These are phyloP conservation scores for Syzygium malaccense DNA, from an alignment of 441 rosid species.

Conservation along the genomic window DNA sequence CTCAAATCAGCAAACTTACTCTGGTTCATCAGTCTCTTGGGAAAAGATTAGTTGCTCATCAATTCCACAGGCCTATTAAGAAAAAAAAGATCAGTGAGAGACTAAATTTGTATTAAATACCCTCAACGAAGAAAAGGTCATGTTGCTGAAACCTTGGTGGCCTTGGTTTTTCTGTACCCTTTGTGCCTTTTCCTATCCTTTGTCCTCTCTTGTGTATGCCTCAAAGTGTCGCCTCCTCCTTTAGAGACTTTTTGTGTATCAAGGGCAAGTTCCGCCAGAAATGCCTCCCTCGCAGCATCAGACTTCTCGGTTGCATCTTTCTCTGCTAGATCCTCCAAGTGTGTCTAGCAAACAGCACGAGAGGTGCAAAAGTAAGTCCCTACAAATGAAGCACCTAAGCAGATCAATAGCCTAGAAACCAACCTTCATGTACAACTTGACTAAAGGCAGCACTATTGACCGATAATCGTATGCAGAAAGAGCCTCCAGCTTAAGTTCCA, in stretches of 20 bases:
- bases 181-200: constrained; percentile 86
- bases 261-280: constrained; percentile 87
- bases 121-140: constrained; percentile 1
- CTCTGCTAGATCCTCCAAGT: constrained; percentile 89
- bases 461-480: constrained; percentile 65
- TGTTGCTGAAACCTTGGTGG: constrained; percentile 48
- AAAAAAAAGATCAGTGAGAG: neutral
- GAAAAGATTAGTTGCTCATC: constrained; percentile 34
- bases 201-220: constrained; percentile 62
- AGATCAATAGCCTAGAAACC: constrained; percentile 21
- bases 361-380: neutral
- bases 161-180: constrained; percentile 63
- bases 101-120: constrained; percentile 1
- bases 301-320: constrained; percentile 95
- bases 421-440: constrained; percentile 83
- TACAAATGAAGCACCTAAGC: constrained; percentile 5
- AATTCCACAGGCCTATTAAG: constrained; percentile 42
- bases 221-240: constrained; percentile 52
- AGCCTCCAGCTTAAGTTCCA: constrained; percentile 76
- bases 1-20: constrained; percentile 32
- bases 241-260: constrained; percentile 68
- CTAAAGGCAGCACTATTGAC: constrained; percentile 55
- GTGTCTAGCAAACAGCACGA: constrained; percentile 41
- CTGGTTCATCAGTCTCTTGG: constrained; percentile 40
- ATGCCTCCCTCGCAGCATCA: constrained; percentile 96